Evolutionary conservation across 1,139 yeast species (phyloP), one percentile per base, ranked within the genome.

Genomic region (Yamadazyma epiphylla): DNA sequence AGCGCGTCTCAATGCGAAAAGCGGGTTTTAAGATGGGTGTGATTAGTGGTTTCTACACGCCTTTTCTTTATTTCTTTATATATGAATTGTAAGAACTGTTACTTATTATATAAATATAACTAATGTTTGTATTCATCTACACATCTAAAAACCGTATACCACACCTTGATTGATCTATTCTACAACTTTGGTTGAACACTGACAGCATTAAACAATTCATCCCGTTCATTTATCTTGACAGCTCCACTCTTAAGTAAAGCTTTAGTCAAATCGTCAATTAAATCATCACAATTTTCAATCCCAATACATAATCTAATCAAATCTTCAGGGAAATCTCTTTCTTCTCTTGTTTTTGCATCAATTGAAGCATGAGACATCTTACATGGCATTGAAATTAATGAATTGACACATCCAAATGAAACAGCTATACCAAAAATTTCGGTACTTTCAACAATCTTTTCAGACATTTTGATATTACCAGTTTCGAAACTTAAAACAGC

Each of bases 341-440:
- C 95, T 37, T 80, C 80, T 54, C 96, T 74, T 6, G 88, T 80
- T 49, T 84, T 78, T 22, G 88, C 82, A 49, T 87, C 96, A 42
- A 89, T 88, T 5, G 95, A 81, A n/a, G 96, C 96, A 53, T 88
- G 96, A 3, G 95, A 85, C 96, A 88, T 88, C 56, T 77, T 77
- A 58, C 96, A 86, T 9, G 96, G 96, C 82, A 88, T 76, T 27
- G 94, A 83, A 36, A 89, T 86, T 48, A 89, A 69, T 13, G 95
- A 85, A 60, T 87, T 86, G 35, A 89, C 96, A 55, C 95, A 84
- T 13, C 97, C 97, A 59, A 89, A 89, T 5, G 95, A 84, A 4
- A 89, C 96, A 7, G 95, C 86, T 42, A 89, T 87, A 22, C 91
- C 88, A 65, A 85, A 89, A 26, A 89, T 67, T 35, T 80, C 77